These are phyloP conservation scores for Phialophora macrospora DNA, from an alignment of 2,329 filamentous ascomycete genomes.

Conservation along the genomic window DNA sequence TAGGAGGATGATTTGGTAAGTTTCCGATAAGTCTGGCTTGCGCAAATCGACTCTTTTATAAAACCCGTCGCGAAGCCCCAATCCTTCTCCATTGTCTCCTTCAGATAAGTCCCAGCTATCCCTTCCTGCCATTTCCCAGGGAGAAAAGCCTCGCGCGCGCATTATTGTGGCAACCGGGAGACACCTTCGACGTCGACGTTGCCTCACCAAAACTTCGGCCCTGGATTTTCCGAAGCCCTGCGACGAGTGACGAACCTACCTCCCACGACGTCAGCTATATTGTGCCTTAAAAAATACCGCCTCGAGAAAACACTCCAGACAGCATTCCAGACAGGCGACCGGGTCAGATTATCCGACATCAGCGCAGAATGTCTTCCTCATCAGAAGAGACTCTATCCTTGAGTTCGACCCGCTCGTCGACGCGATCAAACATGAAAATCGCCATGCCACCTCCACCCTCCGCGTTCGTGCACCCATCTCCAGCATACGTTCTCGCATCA, in stretches of 20 bases:
- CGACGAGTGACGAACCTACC: background rate
- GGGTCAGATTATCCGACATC: background rate
- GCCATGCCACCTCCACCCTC: constrained; percentile 23
- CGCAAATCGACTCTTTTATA: background rate
- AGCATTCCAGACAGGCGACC: background rate
- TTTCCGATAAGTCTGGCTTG: constrained; percentile 6
- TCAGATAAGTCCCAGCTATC: background rate
- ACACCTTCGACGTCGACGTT: background rate
- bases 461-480: constrained; percentile 20
- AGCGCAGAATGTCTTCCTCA: background rate
- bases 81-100: background rate
- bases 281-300: background rate
- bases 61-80: background rate
- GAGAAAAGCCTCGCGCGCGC: background rate
- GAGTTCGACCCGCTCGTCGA: constrained; percentile 21
- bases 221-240: constrained; percentile 5
- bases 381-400: constrained; percentile 16
- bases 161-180: background rate
- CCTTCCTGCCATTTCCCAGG: background rate
- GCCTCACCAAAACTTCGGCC: background rate
- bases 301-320: background rate
- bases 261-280: background rate
- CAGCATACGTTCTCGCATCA: constrained; percentile 22
- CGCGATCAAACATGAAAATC: constrained; percentile 27
- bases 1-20: constrained; percentile 19